A percentile compares a stretch with the other conserved stretches of the same genome.
phyloP scores from a whole-genome alignment of 129 eudicot species.

The Saussurea involucrata region DNA sequence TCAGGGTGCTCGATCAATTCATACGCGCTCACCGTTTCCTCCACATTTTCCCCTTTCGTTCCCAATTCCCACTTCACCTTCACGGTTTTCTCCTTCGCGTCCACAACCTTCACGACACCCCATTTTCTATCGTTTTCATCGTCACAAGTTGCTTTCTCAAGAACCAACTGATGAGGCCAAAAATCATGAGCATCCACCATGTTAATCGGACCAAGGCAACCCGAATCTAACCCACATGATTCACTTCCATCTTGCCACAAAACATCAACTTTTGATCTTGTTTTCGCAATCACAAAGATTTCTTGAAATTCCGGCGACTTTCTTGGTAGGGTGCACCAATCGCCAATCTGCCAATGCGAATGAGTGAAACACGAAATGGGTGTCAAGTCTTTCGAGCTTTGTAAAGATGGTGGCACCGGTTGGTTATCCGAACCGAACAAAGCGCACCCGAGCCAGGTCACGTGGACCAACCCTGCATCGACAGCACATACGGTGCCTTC shows the following conservation, averaged over 20 bases:
- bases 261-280: constrained; percentile 72
- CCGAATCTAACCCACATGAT: constrained; percentile 57
- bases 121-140: constrained; percentile 44
- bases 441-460: constrained; percentile 81
- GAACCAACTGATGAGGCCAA: constrained; percentile 72
- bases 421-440: constrained; percentile 23
- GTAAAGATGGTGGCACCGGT: constrained; percentile 50
- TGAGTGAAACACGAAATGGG: constrained; percentile 60
- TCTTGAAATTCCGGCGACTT: constrained; percentile 37
- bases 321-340: constrained; percentile 62
- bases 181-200: constrained; percentile 72
- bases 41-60: constrained; percentile 21
- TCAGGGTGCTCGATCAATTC: constrained; percentile 89
- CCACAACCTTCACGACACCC: constrained; percentile 74
- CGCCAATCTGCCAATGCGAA: constrained; percentile 95
- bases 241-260: constrained; percentile 90
- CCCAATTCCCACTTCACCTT: constrained; percentile 60
- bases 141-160: constrained; percentile 61
- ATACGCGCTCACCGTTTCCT: constrained; percentile 82
- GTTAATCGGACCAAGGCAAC: constrained; percentile 51
- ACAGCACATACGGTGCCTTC: constrained; percentile 69
- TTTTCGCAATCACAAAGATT: constrained; percentile 59
- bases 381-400: constrained; percentile 49
- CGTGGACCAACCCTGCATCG: constrained; percentile 66
- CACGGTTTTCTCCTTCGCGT: constrained; percentile 78